Base-by-base conservation (phyloP, 2,329 filamentous ascomycete genomes). In the Myriosclerotinia scirpicola region DNA sequence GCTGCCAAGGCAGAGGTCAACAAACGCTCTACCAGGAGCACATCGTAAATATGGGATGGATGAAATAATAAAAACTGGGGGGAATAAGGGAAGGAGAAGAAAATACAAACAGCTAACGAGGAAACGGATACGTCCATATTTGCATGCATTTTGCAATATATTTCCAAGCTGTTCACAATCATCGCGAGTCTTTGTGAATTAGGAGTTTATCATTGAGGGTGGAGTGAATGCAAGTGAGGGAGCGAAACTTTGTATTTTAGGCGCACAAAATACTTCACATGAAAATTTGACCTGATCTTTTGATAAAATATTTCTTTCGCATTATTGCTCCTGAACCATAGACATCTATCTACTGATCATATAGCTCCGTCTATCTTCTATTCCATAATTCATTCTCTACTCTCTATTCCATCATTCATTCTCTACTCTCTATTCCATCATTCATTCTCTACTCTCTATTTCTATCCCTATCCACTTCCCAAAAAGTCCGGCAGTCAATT, bases 1-100 rank as follows among this genome's bases (percentile, higher is more conserved):
- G 87, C 91, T 67, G 87, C 88, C 72, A 94, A 95, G 83, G 90
- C 69, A 54, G 74, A 76, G 66, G 67, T 68, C 9, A 74, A 69
- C 66, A 76, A 76, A 71, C 72, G 75, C 50, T 54, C 71, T 59
- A 76, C 74, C 54, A 66, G 73, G 70, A 75, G 74, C 71, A 69
- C 70, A 61, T 73, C 70, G 44, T 75, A 73, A 64, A 71, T 64
- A 59, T 40, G 80, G 71, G 88, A 87, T 73, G 87, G 46, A 61
- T 17, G 52, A 56, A 64, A 74, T 87, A 65, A 65, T 65, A 52
- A 56, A 58, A 38, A 20, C 9, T 9, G 44, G 17, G 22, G 34
- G 22, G 40, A 26, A 48, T 36, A 26, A 61, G 52, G 30, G 42
- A 48, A 22, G 56, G 53, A 26, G 40, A 64, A 56, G 8, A 17